Percentiles rank a stretch among this genome's conserved stretches.
phyloP scores from a whole-genome alignment of 2,329 filamentous ascomycete species.

The Aspergillus neoniger region DNA sequence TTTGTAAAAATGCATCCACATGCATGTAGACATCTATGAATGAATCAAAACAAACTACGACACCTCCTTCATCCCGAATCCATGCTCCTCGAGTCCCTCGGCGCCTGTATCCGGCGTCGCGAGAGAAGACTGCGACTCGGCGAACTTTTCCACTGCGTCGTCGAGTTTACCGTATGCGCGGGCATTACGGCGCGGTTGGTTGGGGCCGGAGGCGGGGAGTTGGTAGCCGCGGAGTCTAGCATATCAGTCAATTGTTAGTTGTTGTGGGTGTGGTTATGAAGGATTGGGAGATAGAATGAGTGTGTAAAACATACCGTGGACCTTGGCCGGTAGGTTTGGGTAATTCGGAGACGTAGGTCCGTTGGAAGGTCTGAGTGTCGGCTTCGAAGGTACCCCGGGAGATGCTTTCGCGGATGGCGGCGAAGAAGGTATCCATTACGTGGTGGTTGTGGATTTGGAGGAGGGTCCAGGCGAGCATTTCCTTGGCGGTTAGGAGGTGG shows the following conservation, averaged over 20 bases:
- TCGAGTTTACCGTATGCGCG: slow-evolving; percentile 65
- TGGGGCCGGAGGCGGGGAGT: slow-evolving; percentile 68
- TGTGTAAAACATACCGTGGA: slow-evolving; percentile 58
- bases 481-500: slow-evolving; percentile 83
- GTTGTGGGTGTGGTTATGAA: neutral
- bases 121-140: slow-evolving; percentile 53
- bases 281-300: neutral
- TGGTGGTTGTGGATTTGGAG: slow-evolving; percentile 90
- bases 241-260: slow-evolving; percentile 10
- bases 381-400: slow-evolving; percentile 55
- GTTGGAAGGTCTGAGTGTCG: slow-evolving; percentile 62
- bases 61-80: slow-evolving; percentile 53
- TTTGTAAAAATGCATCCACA: neutral
- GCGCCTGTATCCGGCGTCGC: slow-evolving; percentile 55
- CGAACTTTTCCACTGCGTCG: slow-evolving; percentile 50
- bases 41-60: neutral
- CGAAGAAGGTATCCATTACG: slow-evolving; percentile 72
- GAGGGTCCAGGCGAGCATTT: slow-evolving; percentile 95
- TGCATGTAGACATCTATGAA: neutral
- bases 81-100: slow-evolving; percentile 56
- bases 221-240: slow-evolving; percentile 75
- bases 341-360: slow-evolving; percentile 68
- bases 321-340: slow-evolving; percentile 75
- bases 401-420: slow-evolving; percentile 67
- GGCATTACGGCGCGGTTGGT: slow-evolving; percentile 66